Conservation (phyloP, 441 rosid genomes). For the Biscutella auriculata region DNA sequence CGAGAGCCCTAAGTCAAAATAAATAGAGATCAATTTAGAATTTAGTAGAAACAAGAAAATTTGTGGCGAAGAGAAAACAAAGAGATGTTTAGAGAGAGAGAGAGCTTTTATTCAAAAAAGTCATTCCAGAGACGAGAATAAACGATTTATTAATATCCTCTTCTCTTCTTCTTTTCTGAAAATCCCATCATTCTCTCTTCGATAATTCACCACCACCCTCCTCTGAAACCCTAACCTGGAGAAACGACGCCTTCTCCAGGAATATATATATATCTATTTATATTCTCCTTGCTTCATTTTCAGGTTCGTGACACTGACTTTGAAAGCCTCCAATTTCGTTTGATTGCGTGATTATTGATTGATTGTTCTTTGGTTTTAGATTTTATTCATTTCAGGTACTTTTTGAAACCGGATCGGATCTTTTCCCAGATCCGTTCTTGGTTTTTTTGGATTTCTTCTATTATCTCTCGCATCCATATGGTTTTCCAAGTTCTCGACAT, state of each 20-base stretch:
- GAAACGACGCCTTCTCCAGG: slow-evolving; percentile 12
- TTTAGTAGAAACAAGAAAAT: not conserved
- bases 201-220: slow-evolving; percentile 14
- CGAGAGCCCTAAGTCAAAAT: not conserved
- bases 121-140: not conserved
- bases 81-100: not conserved
- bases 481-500: not conserved
- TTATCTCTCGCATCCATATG: not conserved
- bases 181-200: slow-evolving; percentile 3
- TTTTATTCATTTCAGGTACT: slow-evolving; percentile 7
- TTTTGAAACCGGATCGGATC: slow-evolving; percentile 20
- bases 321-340: not conserved
- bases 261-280: not conserved
- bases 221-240: slow-evolving; percentile 14
- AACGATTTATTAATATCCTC: not conserved
- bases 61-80: slow-evolving; percentile 3
- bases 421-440: slow-evolving; percentile 20
- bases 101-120: not conserved
- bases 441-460: not conserved
- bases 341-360: not conserved
- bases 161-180: not conserved
- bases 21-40: not conserved
- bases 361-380: not conserved
- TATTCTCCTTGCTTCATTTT: not conserved
- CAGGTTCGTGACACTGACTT: slow-evolving; percentile 5